Evolutionary conservation across 2,329 filamentous ascomycete species (phyloP), one percentile per base, ranked within the genome.

Genomic region (Alternaria ethzedia): DNA sequence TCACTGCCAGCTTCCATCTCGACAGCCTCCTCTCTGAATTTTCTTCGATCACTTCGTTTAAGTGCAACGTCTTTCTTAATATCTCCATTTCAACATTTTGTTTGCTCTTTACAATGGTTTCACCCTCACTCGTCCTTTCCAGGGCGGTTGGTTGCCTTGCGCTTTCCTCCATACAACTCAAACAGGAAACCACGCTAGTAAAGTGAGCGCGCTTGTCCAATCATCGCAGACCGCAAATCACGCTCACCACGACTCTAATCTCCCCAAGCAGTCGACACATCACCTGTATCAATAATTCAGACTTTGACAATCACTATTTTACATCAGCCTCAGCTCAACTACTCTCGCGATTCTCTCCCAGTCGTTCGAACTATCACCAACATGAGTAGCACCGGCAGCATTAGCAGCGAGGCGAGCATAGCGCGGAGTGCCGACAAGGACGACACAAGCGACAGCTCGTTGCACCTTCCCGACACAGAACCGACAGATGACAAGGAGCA

Each of bases 111-210:
- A 5, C 26, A n/a, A 20, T 57, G 28, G 26, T 50, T 11, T n/a
- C 20, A 3, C 13, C 4, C 13, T 23, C 20, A 41, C 7, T 21
- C 28, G 23, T 8, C 4, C 20, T 23, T 21, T 12, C 20, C 7
- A 10, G 20, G 13, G 12, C 20, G 20, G 21, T 21, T 43, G 20
- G 21, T 21, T 43, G 55, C 28, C 15, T 57, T 26, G 20, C 15
- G 28, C 45, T 43, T 51, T 50, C 46, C 15, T 46, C 25, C 15
- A 54, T 25, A 17, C 21, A 4, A n/a, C 36, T 32, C 32, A 59
- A 50, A 25, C 1, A 17, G 56, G 60, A 59, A 59, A 54, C 13
- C 46, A 28, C 57, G 50, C 45, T 54, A 44, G 46, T 43, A 13
- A 28, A 45, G 20, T 41, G 36, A 20, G 51, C 47, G 45, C 26